Evolutionary conservation across 345 rosid species (phyloP).

Genomic region (Camelina neglecta): DNA sequence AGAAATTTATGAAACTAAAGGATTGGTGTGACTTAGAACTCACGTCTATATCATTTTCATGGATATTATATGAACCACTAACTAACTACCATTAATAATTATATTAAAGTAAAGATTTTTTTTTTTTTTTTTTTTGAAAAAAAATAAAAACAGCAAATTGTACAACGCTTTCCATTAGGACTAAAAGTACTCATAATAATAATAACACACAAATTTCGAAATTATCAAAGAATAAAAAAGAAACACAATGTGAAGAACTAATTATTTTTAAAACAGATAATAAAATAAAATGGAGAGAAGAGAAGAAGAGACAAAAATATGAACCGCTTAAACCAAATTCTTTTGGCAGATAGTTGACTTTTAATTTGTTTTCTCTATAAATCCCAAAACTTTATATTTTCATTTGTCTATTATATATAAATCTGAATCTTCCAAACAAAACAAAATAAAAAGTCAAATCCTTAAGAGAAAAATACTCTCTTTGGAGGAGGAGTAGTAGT

Average conservation of each 20-base stretch:
- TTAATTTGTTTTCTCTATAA: slow-evolving; percentile 35
- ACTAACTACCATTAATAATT: background rate
- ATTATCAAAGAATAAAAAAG: background rate
- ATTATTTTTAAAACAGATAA: background rate
- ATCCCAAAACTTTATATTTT: background rate
- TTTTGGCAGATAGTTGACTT: slow-evolving; percentile 48
- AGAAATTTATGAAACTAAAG: slow-evolving; percentile 26
- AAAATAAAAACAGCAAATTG: slow-evolving; percentile 1
- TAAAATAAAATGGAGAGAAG: background rate
- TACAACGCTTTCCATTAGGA: background rate
- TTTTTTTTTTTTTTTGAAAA: background rate
- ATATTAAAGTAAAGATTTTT: background rate
- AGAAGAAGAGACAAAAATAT: slow-evolving; percentile 36
- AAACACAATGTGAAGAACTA: background rate
- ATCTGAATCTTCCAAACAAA: slow-evolving; percentile 13
- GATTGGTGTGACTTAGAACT: slow-evolving; percentile 40
- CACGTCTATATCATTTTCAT: slow-evolving; percentile 44
- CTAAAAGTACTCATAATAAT: background rate
- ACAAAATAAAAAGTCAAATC: slow-evolving; percentile 44
- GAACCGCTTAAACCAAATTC: slow-evolving; percentile 38
- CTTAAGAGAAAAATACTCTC: slow-evolving; percentile 38
- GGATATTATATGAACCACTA: slow-evolving; percentile 37
- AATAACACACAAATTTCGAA: background rate
- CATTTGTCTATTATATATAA: background rate
- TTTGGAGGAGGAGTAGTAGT: background rate